A percentile compares a stretch with the other conserved stretches of the same genome.
These are phyloP conservation scores for Amoebophrya sp. DNA, from an alignment of 169 alveolate genomes.

Conservation along the genomic window DNA sequence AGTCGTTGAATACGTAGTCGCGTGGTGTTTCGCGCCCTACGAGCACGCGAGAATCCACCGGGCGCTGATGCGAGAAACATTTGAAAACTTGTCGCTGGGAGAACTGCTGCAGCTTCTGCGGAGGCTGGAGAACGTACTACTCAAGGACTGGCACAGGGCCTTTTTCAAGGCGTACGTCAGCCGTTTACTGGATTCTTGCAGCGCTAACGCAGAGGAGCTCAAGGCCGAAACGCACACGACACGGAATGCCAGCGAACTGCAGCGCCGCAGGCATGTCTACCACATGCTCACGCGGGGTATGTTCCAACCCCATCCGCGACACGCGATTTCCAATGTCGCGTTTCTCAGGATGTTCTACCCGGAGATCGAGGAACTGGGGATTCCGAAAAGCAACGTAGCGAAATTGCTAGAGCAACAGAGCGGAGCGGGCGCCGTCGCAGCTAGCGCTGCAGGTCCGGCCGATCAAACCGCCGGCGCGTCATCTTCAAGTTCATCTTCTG, in stretches of 20 bases:
- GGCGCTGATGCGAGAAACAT: neutral
- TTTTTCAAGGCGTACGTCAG: neutral
- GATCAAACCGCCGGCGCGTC: neutral
- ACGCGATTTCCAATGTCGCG: neutral
- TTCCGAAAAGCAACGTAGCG: neutral
- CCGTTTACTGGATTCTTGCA: too few species aligned
- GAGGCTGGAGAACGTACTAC: neutral
- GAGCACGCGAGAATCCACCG: neutral
- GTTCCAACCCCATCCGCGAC: neutral
- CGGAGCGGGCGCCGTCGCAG: neutral
- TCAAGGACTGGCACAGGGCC: neutral
- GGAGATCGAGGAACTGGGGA: neutral
- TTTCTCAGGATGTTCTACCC: neutral
- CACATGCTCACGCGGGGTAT: neutral
- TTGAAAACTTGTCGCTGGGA: neutral
- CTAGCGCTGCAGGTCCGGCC: neutral
- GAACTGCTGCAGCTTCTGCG: neutral
- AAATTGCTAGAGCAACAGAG: neutral
- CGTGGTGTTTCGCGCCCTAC: neutral
- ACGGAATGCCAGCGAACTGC: neutral
- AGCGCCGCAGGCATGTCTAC: neutral
- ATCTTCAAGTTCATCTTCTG: too few species aligned
- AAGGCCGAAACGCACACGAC: neutral
- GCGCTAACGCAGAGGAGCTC: too few species aligned
- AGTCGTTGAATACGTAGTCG: neutral